Percentiles rank a stretch among this genome's conserved stretches.
Evolutionary conservation across 768 basidiomycete genomes (phyloP).

Genomic region (Lentinula raphanica): DNA sequence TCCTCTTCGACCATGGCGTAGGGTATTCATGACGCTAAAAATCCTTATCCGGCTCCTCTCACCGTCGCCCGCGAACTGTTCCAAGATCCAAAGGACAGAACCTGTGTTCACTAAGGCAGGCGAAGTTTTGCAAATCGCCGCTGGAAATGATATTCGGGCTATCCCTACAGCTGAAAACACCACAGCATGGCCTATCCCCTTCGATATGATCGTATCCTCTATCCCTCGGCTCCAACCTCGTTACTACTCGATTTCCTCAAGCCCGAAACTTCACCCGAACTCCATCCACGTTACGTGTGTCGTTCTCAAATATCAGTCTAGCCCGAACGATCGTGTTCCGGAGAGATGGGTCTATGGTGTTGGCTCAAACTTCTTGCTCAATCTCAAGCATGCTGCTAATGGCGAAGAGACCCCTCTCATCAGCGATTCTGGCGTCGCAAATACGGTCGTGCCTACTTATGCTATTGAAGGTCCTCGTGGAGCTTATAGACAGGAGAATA

Average conservation of each 20-base stretch:
- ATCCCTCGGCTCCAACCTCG: constrained; percentile 93
- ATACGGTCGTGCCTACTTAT: constrained; percentile 59
- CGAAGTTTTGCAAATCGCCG: constrained; percentile 87
- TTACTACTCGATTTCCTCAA: constrained; percentile 98
- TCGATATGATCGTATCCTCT: constrained; percentile 93
- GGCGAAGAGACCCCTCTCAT: constrained; percentile 49
- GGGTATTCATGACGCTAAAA: constrained; percentile 97
- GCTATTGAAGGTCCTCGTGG: constrained; percentile 88
- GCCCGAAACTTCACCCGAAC: constrained; percentile 86
- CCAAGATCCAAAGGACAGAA: constrained; percentile 62
- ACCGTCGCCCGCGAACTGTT: constrained; percentile 79
- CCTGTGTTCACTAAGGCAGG: constrained; percentile 92
- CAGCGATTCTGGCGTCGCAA: constrained; percentile 28
- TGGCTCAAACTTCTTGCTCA: constrained; percentile 92
- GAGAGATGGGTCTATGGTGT: constrained; percentile 80
- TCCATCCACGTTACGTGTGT: constrained; percentile 93
- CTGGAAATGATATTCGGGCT: constrained; percentile 64
- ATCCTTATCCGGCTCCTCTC: constrained; percentile 89
- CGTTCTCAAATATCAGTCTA: constrained; percentile 86
- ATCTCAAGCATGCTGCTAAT: constrained; percentile 75
- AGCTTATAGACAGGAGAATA: constrained; percentile 63
- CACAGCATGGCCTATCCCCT: constrained; percentile 86
- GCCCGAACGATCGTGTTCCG: constrained; percentile 44
- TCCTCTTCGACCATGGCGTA: constrained; percentile 64
- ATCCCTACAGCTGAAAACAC: constrained; percentile 68